Evolutionary conservation across 2,329 filamentous ascomycete species (phyloP).

Genomic region (Daldinia sp.): DNA sequence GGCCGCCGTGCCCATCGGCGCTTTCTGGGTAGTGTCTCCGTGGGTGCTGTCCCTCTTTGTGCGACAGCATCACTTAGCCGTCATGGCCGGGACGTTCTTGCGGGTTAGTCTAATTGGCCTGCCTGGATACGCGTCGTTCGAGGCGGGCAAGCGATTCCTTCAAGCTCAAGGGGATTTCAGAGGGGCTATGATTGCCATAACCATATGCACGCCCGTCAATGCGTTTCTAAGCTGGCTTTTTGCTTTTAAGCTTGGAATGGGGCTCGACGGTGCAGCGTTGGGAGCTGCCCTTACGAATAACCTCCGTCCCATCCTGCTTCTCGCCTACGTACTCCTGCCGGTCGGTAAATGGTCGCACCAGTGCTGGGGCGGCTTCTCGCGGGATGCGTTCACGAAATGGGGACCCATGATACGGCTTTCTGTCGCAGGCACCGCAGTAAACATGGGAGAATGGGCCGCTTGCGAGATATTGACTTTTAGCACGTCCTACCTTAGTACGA

Average conservation of each 20-base stretch:
- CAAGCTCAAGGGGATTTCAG: slow-evolving; percentile 64
- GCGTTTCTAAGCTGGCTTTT: slow-evolving; percentile 59
- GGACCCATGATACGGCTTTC: slow-evolving; percentile 51
- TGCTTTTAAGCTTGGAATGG: slow-evolving; percentile 53
- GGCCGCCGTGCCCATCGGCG: slow-evolving; percentile 57
- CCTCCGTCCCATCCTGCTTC: slow-evolving; percentile 56
- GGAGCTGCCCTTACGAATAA: slow-evolving; percentile 59
- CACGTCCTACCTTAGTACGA: slow-evolving; percentile 55
- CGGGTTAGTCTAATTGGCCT: slow-evolving; percentile 58
- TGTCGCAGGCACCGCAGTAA: slow-evolving; percentile 51
- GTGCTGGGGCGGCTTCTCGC: slow-evolving; percentile 56
- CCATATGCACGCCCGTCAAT: slow-evolving; percentile 58
- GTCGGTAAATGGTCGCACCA: slow-evolving; percentile 50
- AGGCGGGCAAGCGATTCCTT: slow-evolving; percentile 62
- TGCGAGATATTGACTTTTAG: slow-evolving; percentile 56
- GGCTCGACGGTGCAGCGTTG: slow-evolving; percentile 60
- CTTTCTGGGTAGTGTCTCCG: slow-evolving; percentile 58
- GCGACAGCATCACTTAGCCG: slow-evolving; percentile 56
- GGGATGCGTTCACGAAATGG: slow-evolving; percentile 50
- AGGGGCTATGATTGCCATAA: slow-evolving; percentile 55
- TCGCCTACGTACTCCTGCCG: slow-evolving; percentile 55
- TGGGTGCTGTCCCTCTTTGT: slow-evolving; percentile 56
- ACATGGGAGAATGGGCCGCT: slow-evolving; percentile 54
- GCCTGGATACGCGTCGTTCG: slow-evolving; percentile 62
- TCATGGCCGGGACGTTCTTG: slow-evolving; percentile 59